Evolutionary conservation across 2,329 filamentous ascomycete genomes (phyloP), one percentile per base, ranked within the genome.

Genomic region (Taxawa tesnikishii): DNA sequence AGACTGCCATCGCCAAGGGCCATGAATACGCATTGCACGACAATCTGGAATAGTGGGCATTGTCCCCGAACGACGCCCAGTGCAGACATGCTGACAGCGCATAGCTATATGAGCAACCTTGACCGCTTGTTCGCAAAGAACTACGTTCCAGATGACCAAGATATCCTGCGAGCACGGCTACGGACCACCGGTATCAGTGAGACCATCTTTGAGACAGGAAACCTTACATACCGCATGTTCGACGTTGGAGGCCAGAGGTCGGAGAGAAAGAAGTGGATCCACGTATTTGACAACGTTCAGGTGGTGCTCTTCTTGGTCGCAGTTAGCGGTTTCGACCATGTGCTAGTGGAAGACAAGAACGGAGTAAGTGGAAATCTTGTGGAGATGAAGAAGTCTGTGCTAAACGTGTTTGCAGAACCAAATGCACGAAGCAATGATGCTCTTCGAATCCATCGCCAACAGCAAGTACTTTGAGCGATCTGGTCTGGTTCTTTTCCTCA

Each of bases 241-340:
- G 85, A 94, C 50, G 85, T 93, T 28, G 85, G 85, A 54, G 85
- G 85, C 36, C 85, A 94, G 55, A 70, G 85, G 47, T 93, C 85
- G 16, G 85, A 94, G 59, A 79, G 85, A 40, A 93, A 93, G 70
- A 94, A 94, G 66, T 94, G 87, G 87, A 94, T 94, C 48, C 87
- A 94, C 67, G 94, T 87, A 66, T 94, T 94, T 61, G 87, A 94
- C 67, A 94, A 94, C 50, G 87, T 94, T 51, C 94, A 85, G 6
- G 93, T 87, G 7, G 93, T 94, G 47, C 79, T 94, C 24, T 94
- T 94, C 76, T 66, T 94, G 34, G 88, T 94, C 45, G 88, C 88
- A 60, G 94, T 94, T 48, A 94, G 85, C 45, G 87, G 94, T 60
- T 94, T 94, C 67, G 87, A 94, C 56, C 87, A 94, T 65, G 69